Evolutionary conservation across 306 rosid genomes (phyloP).

Genomic region (Vigna trinervia): DNA sequence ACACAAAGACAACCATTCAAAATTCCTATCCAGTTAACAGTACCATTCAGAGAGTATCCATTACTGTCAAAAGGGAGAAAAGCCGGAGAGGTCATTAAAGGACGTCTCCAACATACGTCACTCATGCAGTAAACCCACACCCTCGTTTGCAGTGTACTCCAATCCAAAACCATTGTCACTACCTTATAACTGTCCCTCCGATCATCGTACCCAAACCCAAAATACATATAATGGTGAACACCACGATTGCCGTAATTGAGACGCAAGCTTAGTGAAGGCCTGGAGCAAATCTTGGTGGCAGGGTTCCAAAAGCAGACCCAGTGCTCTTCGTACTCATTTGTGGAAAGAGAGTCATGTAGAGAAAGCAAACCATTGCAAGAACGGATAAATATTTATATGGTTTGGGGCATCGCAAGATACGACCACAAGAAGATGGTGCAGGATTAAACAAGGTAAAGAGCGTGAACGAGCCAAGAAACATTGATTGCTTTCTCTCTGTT

Average conservation of each 20-base stretch:
- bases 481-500: fast-evolving
- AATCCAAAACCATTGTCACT: not conserved
- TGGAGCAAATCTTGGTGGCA: not conserved
- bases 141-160: not conserved
- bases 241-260: not conserved
- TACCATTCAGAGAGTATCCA: not conserved
- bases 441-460: not conserved
- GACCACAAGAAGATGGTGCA: not conserved
- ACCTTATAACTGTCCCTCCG: not conserved
- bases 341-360: not conserved
- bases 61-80: not conserved
- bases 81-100: not conserved
- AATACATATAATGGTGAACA: fast-evolving
- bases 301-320: not conserved
- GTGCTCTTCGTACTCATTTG: not conserved
- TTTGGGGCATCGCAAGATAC: not conserved
- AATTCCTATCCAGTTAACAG: not conserved
- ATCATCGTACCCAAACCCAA: not conserved
- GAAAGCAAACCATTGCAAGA: not conserved
- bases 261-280: not conserved
- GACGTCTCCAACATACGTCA: not conserved
- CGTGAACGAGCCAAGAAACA: no score
- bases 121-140: not conserved
- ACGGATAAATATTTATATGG: not conserved
- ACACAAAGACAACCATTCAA: not conserved